A percentile compares a stretch with the other conserved stretches of the same genome.
Conservation (phyloP, 192 early-diverging fungal genomes). For the Coemansia sp. region DNA sequence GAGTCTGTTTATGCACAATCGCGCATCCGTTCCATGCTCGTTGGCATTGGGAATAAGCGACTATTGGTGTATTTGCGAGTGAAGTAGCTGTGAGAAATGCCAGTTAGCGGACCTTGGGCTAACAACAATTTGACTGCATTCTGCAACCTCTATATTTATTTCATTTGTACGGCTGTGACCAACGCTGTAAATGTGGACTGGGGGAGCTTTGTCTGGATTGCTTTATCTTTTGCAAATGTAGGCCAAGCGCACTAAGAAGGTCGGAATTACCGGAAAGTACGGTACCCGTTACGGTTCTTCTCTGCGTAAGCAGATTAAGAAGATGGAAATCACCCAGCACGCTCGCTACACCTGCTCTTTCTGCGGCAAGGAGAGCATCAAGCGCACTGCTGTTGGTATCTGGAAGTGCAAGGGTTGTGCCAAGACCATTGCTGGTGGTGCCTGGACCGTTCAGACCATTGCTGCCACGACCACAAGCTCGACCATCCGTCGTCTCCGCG, state of each 20-base stretch:
- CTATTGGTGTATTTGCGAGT: not conserved
- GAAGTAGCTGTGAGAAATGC: not conserved
- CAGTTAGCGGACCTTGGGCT: no score
- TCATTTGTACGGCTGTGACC: no score
- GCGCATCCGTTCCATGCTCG: not conserved
- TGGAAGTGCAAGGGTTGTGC: slow-evolving; percentile 97
- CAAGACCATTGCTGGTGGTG: slow-evolving; percentile 95
- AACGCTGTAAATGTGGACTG: no score
- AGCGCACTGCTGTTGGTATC: slow-evolving; percentile 95
- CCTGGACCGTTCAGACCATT: slow-evolving; percentile 87
- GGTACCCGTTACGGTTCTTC: slow-evolving; percentile 99
- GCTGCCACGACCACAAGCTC: slow-evolving; percentile 89
- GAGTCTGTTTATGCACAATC: not conserved
- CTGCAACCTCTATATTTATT: no score
- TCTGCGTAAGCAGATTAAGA: slow-evolving; percentile 95
- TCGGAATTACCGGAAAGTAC: slow-evolving; percentile 99
- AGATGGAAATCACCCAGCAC: slow-evolving; percentile 99
- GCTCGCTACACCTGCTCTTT: slow-evolving; percentile 99
- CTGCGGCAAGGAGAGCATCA: slow-evolving; percentile 98
- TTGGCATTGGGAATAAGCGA: not conserved
- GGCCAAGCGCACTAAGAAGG: slow-evolving; percentile 98
- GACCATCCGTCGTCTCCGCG: slow-evolving; percentile 97
- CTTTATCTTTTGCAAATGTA: slow-evolving; percentile 23
- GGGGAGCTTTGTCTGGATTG: not conserved
- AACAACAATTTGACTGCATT: no score